These are phyloP conservation scores for Phytophthora crassamura DNA, from an alignment of 352 stramenopile genomes.

Conservation along the genomic window DNA sequence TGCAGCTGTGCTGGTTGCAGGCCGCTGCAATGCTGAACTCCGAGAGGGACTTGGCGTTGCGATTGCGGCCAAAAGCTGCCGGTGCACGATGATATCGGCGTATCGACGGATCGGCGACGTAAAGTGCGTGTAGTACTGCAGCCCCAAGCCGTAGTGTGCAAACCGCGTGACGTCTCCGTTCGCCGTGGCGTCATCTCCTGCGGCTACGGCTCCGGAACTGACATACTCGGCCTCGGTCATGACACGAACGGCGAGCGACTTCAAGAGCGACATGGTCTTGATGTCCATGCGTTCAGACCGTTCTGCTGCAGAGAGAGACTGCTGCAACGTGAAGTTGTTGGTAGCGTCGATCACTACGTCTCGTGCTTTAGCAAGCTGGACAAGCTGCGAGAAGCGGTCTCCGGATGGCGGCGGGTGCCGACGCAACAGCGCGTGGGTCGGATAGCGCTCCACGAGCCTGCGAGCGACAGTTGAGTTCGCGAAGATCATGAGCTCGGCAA, in stretches of 20 bases:
- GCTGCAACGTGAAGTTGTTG: constrained; percentile 86
- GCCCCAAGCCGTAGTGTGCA: constrained; percentile 88
- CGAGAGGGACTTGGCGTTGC: constrained; percentile 8
- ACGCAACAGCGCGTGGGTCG: constrained; percentile 86
- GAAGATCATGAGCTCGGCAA: constrained; percentile 95
- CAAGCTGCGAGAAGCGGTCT: constrained; percentile 78
- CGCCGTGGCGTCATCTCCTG: constrained; percentile 47
- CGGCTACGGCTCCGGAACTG: constrained; percentile 60
- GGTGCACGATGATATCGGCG: constrained; percentile 92
- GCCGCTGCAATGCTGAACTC: not conserved
- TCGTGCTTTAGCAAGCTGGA: constrained; percentile 73
- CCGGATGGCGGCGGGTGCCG: constrained; percentile 84
- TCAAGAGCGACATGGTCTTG: constrained; percentile 90
- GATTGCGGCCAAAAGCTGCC: constrained; percentile 81
- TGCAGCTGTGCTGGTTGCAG: not conserved
- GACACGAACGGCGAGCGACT: constrained; percentile 92
- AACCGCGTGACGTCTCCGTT: constrained; percentile 69
- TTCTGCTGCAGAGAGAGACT: constrained; percentile 70
- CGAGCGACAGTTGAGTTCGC: constrained; percentile 91
- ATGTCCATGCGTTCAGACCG: constrained; percentile 63
- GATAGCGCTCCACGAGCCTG: constrained; percentile 83
- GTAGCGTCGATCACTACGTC: constrained; percentile 76
- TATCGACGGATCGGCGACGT: constrained; percentile 93
- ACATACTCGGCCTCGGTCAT: constrained; percentile 97
- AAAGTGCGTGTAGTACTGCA: constrained; percentile 93